These are phyloP conservation scores for Gardenia jasminoides DNA, from an alignment of 257 asterid species.

Conservation along the genomic window DNA sequence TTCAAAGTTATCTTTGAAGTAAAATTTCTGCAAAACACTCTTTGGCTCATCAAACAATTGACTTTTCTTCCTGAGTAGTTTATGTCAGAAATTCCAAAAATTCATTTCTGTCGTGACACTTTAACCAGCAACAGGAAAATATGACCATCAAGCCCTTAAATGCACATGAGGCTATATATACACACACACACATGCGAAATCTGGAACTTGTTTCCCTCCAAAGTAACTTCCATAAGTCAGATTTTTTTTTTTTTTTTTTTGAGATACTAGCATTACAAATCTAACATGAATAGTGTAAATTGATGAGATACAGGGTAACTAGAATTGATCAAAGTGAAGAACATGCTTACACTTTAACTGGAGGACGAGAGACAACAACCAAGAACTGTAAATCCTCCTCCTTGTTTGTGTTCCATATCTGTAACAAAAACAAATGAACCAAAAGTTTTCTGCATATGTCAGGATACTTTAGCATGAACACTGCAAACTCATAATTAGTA, in stretches of 20 bases:
- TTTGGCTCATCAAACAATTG: not conserved
- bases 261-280: not conserved
- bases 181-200: too few species aligned
- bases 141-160: not conserved
- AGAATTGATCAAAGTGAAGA: not conserved
- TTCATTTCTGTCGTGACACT: not conserved
- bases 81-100: not conserved
- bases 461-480: not conserved
- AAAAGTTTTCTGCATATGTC: not conserved
- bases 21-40: too few species aligned
- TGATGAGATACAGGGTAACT: not conserved
- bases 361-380: constrained; percentile 84
- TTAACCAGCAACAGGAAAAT: not conserved
- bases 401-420: constrained; percentile 73
- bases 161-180: not conserved
- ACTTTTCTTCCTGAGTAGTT: not conserved
- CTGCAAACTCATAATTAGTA: not conserved
- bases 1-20: not conserved
- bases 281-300: not conserved
- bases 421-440: constrained; percentile 22
- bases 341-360: constrained; percentile 74
- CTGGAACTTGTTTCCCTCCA: not conserved
- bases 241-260: not conserved
- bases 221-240: not conserved
- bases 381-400: constrained; percentile 71